phyloP scores from a whole-genome alignment of 179 eudicot genomes.

The Silene noctiflora region DNA sequence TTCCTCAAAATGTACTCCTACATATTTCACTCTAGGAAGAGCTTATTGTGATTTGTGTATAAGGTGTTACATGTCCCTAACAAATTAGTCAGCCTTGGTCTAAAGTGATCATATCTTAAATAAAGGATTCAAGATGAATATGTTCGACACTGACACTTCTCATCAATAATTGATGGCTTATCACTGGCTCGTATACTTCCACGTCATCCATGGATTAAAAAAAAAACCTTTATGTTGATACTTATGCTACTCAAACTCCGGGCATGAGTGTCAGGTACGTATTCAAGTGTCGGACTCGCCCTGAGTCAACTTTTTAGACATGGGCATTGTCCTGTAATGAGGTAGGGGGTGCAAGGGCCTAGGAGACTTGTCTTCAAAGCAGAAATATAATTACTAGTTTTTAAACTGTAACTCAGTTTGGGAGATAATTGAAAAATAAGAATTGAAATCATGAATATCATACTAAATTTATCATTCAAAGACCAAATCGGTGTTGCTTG shows the following conservation, averaged over 20 bases:
- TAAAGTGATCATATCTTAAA: neutral
- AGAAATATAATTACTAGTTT: neutral
- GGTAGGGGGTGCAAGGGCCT: neutral
- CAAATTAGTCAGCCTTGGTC: neutral
- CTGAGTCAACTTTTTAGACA: neutral
- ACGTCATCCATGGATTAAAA: neutral
- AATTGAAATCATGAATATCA: neutral
- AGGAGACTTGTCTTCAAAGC: neutral
- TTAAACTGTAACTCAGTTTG: neutral
- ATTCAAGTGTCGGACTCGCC: neutral
- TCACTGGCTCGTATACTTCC: neutral
- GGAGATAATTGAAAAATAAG: neutral
- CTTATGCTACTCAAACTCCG: neutral
- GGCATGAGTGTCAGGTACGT: neutral
- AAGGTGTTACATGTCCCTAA: neutral
- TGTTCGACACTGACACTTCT: slow-evolving; percentile 4
- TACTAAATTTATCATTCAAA: neutral
- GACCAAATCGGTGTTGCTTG: neutral
- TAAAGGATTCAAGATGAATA: neutral
- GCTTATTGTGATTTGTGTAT: neutral
- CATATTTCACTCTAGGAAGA: neutral
- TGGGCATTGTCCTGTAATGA: neutral
- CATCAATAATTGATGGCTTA: neutral
- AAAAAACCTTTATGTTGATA: neutral
- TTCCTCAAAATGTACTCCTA: neutral